Conservation (phyloP, 768 basidiomycete genomes). For the Podaxis mareebaensis region DNA sequence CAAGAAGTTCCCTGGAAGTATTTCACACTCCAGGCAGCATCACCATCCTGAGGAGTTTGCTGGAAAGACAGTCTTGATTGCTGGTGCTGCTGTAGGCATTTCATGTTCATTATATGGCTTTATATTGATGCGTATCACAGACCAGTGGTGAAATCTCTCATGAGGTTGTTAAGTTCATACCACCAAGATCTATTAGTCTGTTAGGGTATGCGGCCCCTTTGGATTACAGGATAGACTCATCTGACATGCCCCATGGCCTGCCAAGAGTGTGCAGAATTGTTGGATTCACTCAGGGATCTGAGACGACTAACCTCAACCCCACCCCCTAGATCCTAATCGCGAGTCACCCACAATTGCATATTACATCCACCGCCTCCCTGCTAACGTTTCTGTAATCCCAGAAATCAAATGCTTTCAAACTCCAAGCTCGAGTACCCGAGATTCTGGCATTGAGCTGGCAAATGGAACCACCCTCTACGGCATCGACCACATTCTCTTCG, state of each 20-base stretch:
- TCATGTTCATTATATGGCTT: not conserved
- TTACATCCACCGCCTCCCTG: conserved; percentile 26
- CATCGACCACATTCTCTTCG: conserved; percentile 37
- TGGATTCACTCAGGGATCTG: not conserved
- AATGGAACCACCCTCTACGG: conserved; percentile 40
- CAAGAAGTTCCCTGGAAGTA: conserved; percentile 30
- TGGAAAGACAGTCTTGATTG: conserved; percentile 41
- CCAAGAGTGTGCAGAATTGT: not conserved
- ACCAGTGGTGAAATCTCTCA: conserved; percentile 38
- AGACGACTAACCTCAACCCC: not conserved
- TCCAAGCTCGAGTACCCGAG: conserved; percentile 20
- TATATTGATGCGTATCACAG: conserved; percentile 19
- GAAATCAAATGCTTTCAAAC: conserved; percentile 40
- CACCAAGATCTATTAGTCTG: conserved; percentile 33
- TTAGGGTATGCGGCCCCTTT: not conserved
- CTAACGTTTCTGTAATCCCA: conserved; percentile 37
- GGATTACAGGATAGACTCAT: not conserved
- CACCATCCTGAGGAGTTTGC: conserved; percentile 35
- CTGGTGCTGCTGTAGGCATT: conserved; percentile 39
- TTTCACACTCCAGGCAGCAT: conserved; percentile 45
- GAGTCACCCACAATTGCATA: conserved; percentile 17
- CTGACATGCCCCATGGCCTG: not conserved
- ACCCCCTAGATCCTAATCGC: conserved; percentile 13
- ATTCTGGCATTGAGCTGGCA: conserved; percentile 33
- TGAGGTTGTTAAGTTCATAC: conserved; percentile 33